Evolutionary conservation across 2,329 filamentous ascomycete species (phyloP).

Genomic region (Dendrostoma leiphaemia): DNA sequence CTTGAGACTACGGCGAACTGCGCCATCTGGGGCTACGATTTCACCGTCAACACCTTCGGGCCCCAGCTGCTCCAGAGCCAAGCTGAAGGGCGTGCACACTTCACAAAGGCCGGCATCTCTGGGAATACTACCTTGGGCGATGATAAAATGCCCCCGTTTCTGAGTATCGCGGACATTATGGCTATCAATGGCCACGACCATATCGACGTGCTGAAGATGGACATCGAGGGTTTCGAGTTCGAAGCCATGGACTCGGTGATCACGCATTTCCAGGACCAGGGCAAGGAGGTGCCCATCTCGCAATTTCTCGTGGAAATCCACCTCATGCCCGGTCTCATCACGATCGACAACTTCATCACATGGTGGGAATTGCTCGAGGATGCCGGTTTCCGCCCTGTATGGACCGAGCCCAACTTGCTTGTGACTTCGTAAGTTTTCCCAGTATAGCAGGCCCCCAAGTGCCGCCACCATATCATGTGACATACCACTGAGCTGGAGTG

Average conservation of each 20-base stretch:
- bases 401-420: slow-evolving; percentile 26
- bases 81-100: slow-evolving; percentile 25
- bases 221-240: slow-evolving; percentile 37
- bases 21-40: slow-evolving; percentile 39
- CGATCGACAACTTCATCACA: slow-evolving; percentile 21
- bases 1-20: slow-evolving; percentile 34
- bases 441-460: slow-evolving; percentile 16
- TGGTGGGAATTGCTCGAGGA: slow-evolving; percentile 24
- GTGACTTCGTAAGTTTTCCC: slow-evolving; percentile 19
- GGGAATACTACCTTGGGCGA: slow-evolving; percentile 25
- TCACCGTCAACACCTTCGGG: slow-evolving; percentile 32
- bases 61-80: slow-evolving; percentile 23
- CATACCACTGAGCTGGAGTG: too few species aligned
- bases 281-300: slow-evolving; percentile 20
- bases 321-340: slow-evolving; percentile 12
- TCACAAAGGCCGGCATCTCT: slow-evolving; percentile 31
- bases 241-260: slow-evolving; percentile 27
- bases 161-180: slow-evolving; percentile 36
- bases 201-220: slow-evolving; percentile 40
- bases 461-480: too few species aligned
- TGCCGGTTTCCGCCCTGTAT: slow-evolving; percentile 23
- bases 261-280: slow-evolving; percentile 16
- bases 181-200: slow-evolving; percentile 35
- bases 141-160: slow-evolving; percentile 31
- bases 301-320: slow-evolving; percentile 23